Evolutionary conservation across 768 basidiomycete species (phyloP).

Genomic region (Coprinopsis marcescibilis): DNA sequence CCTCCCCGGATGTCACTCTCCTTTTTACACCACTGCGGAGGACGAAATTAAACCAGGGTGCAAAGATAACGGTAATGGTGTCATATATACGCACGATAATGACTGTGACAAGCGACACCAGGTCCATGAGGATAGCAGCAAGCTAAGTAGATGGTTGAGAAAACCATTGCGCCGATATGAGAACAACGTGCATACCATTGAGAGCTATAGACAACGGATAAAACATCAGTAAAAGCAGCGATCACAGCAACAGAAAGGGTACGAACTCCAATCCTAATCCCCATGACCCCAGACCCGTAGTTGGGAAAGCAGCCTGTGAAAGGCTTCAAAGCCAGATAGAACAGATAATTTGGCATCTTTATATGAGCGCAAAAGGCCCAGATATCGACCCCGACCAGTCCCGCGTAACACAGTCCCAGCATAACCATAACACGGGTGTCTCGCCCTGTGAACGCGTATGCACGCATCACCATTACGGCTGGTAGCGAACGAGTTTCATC

Average conservation of each 20-base stretch:
- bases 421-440: constrained; percentile 23
- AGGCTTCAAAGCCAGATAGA: constrained; percentile 15
- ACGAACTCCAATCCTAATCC: constrained; percentile 29
- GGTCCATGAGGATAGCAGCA: constrained; percentile 34
- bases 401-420: constrained; percentile 26
- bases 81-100: constrained; percentile 28
- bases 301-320: constrained; percentile 35
- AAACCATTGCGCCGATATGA: not conserved
- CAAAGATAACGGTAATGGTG: not conserved
- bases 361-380: constrained; percentile 32
- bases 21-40: constrained; percentile 20
- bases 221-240: not conserved
- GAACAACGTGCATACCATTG: constrained; percentile 16
- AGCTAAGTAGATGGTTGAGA: constrained; percentile 18
- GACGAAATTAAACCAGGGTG: constrained; percentile 12
- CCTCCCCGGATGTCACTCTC: constrained; percentile 19
- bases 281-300: constrained; percentile 27
- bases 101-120: constrained; percentile 30
- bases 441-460: constrained; percentile 37
- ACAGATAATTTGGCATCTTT: constrained; percentile 19
- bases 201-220: constrained; percentile 11
- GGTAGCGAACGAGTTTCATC: not conserved
- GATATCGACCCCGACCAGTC: constrained; percentile 28
- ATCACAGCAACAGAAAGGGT: no score
- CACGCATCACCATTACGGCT: constrained; percentile 41